Evolutionary conservation across 257 asterid species (phyloP).

Genomic region (Penstemon newberryi): DNA sequence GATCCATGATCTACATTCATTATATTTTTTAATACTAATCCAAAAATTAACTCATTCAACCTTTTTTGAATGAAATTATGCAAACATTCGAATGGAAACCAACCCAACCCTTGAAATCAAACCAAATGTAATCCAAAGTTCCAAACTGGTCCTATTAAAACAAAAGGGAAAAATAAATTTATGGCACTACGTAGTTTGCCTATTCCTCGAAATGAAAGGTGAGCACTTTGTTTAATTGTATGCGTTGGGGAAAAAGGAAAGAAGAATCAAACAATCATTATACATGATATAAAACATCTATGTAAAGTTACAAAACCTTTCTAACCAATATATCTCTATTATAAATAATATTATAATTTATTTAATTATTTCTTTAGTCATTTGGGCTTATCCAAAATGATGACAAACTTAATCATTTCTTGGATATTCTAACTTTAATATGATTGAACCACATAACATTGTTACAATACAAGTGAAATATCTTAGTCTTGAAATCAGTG

Average conservation of each 20-base stretch:
- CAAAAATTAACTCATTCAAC: too few species aligned
- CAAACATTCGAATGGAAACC: too few species aligned
- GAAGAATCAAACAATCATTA: constrained; percentile 33
- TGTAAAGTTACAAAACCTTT: constrained; percentile 39
- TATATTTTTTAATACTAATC: too few species aligned
- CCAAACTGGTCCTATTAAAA: neutral
- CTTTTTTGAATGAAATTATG: too few species aligned
- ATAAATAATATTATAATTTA: constrained; percentile 11
- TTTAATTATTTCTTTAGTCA: constrained; percentile 33
- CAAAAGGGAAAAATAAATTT: neutral
- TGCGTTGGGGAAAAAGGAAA: constrained; percentile 33
- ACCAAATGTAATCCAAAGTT: too few species aligned
- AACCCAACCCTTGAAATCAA: too few species aligned
- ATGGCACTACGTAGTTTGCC: constrained; percentile 33
- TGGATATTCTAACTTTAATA: neutral
- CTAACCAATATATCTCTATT: constrained; percentile 42
- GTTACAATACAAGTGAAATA: too few species aligned
- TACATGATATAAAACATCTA: constrained; percentile 28
- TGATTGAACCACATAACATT: too few species aligned
- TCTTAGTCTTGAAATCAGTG: too few species aligned
- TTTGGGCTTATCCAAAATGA: constrained; percentile 40
- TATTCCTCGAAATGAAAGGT: constrained; percentile 38
- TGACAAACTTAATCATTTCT: constrained; percentile 30
- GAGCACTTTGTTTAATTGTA: constrained; percentile 36
- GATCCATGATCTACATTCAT: too few species aligned